Evolutionary conservation across 805 yeast species (phyloP).

Genomic region (Sugiyamaella floridensis): DNA sequence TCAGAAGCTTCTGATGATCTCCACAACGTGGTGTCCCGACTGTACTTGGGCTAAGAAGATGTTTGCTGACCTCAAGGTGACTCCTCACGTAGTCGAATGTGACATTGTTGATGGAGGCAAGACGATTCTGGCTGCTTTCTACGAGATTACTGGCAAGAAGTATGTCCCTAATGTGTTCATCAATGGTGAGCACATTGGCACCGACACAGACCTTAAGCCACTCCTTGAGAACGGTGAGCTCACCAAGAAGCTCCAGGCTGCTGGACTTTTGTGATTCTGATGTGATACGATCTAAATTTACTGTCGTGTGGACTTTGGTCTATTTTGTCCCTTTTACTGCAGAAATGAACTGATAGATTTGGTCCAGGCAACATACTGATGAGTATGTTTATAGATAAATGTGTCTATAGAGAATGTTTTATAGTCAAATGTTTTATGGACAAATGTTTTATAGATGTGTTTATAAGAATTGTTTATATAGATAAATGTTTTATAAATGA

Average conservation of each 20-base stretch:
- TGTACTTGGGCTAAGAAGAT: conserved; percentile 56
- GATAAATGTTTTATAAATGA: no score
- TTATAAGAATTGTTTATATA: no score
- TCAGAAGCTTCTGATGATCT: conserved; percentile 49
- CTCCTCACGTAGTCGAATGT: conserved; percentile 51
- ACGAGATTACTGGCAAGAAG: conserved; percentile 49
- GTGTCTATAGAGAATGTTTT: no score
- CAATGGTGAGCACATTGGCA: conserved; percentile 53
- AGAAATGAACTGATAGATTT: no score
- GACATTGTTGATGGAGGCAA: conserved; percentile 50
- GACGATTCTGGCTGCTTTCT: conserved; percentile 49
- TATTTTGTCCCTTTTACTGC: no score
- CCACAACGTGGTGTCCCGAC: conserved; percentile 77
- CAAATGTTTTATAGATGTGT: no score
- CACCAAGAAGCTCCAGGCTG: conserved; percentile 10
- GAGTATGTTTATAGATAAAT: no score
- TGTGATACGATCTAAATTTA: background rate
- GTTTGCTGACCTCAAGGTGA: conserved; percentile 48
- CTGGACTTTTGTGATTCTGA: conserved; percentile 20
- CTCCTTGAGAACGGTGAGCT: conserved; percentile 19
- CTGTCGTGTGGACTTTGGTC: no score
- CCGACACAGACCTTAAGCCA: conserved; percentile 34
- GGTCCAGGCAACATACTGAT: no score
- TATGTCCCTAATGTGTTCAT: conserved; percentile 68
- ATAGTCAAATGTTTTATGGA: no score